A percentile compares a stretch with the other conserved stretches of the same genome.
Evolutionary conservation across 1,284 basidiomycete genomes (phyloP).

Genomic region (Sphaerobolus stellatus): DNA sequence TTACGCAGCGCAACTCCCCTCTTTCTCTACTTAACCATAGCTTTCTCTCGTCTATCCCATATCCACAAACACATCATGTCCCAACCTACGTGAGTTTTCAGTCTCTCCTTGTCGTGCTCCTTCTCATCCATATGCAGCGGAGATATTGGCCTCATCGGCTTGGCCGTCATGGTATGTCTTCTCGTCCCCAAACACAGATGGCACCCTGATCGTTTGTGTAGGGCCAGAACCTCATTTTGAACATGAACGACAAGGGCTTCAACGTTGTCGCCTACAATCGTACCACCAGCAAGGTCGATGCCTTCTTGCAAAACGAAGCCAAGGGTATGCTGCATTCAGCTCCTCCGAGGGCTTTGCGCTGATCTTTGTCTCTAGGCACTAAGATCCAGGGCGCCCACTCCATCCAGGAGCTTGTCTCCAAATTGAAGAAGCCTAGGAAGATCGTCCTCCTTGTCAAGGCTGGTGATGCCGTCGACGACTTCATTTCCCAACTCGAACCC

Average conservation of each 20-base stretch:
- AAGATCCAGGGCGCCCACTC: slow-evolving; percentile 95
- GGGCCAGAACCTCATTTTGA: slow-evolving; percentile 96
- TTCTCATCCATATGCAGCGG: slow-evolving; percentile 49
- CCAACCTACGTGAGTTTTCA: slow-evolving; percentile 38
- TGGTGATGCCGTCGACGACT: slow-evolving; percentile 74
- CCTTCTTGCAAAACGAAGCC: slow-evolving; percentile 95
- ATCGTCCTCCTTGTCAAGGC: slow-evolving; percentile 97
- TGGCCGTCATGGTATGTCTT: slow-evolving; percentile 88
- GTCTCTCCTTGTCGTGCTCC: neutral
- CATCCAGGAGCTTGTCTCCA: slow-evolving; percentile 82
- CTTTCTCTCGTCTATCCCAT: slow-evolving; percentile 24
- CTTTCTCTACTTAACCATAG: slow-evolving; percentile 28
- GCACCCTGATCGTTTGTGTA: slow-evolving; percentile 29
- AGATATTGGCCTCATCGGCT: slow-evolving; percentile 91
- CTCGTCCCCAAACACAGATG: neutral
- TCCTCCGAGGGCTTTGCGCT: slow-evolving; percentile 4
- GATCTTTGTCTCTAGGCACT: slow-evolving; percentile 61
- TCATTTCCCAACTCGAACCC: slow-evolving; percentile 71
- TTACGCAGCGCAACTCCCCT: slow-evolving; percentile 12
- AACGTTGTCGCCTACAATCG: slow-evolving; percentile 97
- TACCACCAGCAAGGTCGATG: slow-evolving; percentile 94
- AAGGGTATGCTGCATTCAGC: slow-evolving; percentile 66
- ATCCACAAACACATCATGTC: slow-evolving; percentile 39
- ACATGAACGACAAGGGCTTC: slow-evolving; percentile 99
- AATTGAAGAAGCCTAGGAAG: slow-evolving; percentile 83